Conservation (phyloP, 805 yeast species). For the Suhomyces pyralidae region DNA sequence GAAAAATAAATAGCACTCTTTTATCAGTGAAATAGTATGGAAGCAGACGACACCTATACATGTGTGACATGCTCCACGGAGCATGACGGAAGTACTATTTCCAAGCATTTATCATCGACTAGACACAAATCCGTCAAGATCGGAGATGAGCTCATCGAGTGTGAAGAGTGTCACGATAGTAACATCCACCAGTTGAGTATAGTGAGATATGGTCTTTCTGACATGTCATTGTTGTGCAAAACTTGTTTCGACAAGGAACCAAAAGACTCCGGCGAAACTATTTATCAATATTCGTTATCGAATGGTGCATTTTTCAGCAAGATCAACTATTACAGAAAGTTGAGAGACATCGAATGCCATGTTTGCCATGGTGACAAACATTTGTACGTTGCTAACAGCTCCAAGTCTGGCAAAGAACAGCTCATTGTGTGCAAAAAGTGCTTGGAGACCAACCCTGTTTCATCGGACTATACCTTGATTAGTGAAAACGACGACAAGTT, state of each 20-base stretch:
- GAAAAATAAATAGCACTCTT: not conserved
- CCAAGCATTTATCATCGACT: slow-evolving; percentile 51
- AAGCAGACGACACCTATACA: slow-evolving; percentile 20
- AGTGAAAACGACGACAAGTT: slow-evolving; percentile 49
- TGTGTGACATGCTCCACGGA: slow-evolving; percentile 47
- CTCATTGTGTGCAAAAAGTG: slow-evolving; percentile 46
- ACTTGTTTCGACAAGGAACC: slow-evolving; percentile 40
- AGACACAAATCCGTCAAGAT: slow-evolving; percentile 49
- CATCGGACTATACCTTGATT: slow-evolving; percentile 20
- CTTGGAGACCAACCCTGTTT: slow-evolving; percentile 16
- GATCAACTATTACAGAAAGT: slow-evolving; percentile 45
- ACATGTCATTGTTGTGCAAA: slow-evolving; percentile 49
- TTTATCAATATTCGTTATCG: slow-evolving; percentile 48
- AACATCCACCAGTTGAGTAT: slow-evolving; percentile 53
- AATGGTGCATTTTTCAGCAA: slow-evolving; percentile 56
- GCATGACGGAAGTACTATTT: slow-evolving; percentile 37
- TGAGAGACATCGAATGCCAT: slow-evolving; percentile 50
- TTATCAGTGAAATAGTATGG: not conserved
- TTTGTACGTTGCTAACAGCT: slow-evolving; percentile 32
- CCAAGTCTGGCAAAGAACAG: slow-evolving; percentile 12
- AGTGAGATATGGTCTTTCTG: slow-evolving; percentile 53
- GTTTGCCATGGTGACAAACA: slow-evolving; percentile 42
- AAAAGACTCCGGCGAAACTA: slow-evolving; percentile 33
- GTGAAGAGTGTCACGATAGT: slow-evolving; percentile 55
- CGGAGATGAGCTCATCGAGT: slow-evolving; percentile 43